Base-by-base conservation (phyloP, 2,329 filamentous ascomycete species). In the Paracorniculantispora psalliotae region DNA sequence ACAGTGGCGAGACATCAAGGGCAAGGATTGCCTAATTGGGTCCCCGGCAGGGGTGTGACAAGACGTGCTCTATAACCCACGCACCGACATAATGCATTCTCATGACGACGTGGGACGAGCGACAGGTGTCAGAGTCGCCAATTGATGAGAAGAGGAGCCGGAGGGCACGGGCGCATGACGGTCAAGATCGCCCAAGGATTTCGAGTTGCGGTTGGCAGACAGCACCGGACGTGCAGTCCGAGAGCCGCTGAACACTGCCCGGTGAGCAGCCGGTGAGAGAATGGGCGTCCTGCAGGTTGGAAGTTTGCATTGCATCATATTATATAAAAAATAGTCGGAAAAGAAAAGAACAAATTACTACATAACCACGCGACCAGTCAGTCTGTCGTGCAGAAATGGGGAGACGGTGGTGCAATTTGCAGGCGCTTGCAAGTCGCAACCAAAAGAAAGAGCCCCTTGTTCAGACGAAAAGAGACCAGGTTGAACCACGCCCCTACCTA, bases 1-100 rank as follows among this genome's bases (percentile, higher is more conserved):
- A 28, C 19, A 37, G 9, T 17, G 2, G 21, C n/a, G 48, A 51
- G 48, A 51, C 48, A 51, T 25, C 15, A 55, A 46, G 52, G 52
- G 52, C 35, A 55, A 15, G 39, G 26, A 35, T 55, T 55, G 39
- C 52, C 52, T 46, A 55, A 30, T 55, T 55, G 39, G 26, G 41
- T 13, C 13, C 15, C 21, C 17, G 4, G 33, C 33, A 5, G 6
- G 50, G n/a, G 21, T 19, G 10, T 10, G 23, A 21, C 12, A 30
- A 21, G 13, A 48, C 19, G 41, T 44, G 41, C 41, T 44, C 17
- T 10, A 25, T 21, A 12, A 21, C 41, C 23, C 33, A 12, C 33
- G 12, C 30, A 37, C 10, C 33, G 17, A 37, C 33, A 3, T 15
- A 37, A 9, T 15, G 17, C 33, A 37, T 37, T 15, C n/a, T n/a